Evolutionary conservation across 176 grass and related monocot species (phyloP), one percentile per base, ranked within the genome.

Genomic region (Areca catechu): DNA sequence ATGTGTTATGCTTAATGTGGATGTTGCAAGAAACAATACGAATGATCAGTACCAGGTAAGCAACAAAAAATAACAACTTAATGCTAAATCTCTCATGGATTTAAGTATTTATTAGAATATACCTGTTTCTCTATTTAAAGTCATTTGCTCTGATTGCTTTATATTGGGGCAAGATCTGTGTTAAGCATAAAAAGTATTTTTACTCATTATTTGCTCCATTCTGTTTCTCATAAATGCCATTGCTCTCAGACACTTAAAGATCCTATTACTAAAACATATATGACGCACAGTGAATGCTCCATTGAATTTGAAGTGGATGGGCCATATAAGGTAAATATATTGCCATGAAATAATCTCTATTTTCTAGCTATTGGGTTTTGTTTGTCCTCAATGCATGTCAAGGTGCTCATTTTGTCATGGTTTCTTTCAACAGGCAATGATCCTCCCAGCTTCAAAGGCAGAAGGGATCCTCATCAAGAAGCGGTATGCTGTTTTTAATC

Each of bases 231-330:
- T 17, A 2, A 43, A 43, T 58, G 63, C 69, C 34, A 51, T 76
- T 81, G n/a, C 20, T 74, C 57, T 53, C 66, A 95, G 91, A 95
- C 77, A 50, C 47, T 95, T 63, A 74, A 75, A 79, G 86, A 95
- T 76, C 67, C 86, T 58, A 70, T 90, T 55, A 90, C 78, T 65
- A 90, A 84, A 68, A 65, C 77, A 77, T 95, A 95, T 58, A 86
- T 79, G 16, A 86, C 86, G 47, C 86, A 90, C 59, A 95, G 91
- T 57, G 91, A 95, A 75, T 95, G 91, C 51, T 95, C 86, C 67
- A 95, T 95, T 68, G 82, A 86, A 66, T 95, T 95, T 84, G 91
- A 95, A 82, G 91, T 95, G 19, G 91, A 95, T 71, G 91, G 86
- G 30, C 91, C 91, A 71, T 95, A 95, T 58, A 95, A 95, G 83